Evolutionary conservation across 257 asterid genomes (phyloP), one percentile per base, ranked within the genome.

Genomic region (Solanum arcanum): DNA sequence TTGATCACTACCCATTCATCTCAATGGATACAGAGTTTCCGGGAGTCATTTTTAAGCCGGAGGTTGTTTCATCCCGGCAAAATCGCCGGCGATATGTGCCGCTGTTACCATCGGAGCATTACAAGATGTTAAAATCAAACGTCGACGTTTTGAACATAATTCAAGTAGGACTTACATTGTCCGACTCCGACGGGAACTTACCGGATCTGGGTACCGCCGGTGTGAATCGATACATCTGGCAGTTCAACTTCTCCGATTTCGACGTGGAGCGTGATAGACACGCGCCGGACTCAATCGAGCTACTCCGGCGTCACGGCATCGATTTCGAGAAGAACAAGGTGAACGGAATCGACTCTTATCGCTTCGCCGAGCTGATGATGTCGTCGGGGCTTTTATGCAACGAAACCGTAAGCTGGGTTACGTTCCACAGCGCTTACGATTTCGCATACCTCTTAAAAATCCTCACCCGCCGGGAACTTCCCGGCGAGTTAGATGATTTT

Each of bases 371-470:
- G 92, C 39, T 91, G 74, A 86, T 92, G 88, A 94, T 93, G 96
- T 87, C 95, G 2, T 93, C 98, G 5, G 98, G 98, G 4, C 69
- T 93, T 27, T 92, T 93, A 3, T 93, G 96, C 85, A 93, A 92
- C 46, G 93, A 92, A 11, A 75, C 82, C 39, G 94, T 93, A 15
- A 92, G 93, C 33, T 94, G 95, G 97, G 94, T 94, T 68, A 94
- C 98, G 9, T 95, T 95, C 85, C 98, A 95, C 89, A 93, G 97
- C 92, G 96, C 94, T 64, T 95, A 95, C 64, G 98, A 95, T 59
- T 94, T 95, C 25, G 98, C 94, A 39, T 94, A 95, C 88, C 81
- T 95, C 76, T 86, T 93, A 25, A 95, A 95, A 88, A n/a, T 93
- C 0, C 90, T 95, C 88, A 95, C 96, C 86, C 94, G 95, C 90